phyloP scores from a whole-genome alignment of 1,139 yeast species.

The Blastobotrys niveus region DNA sequence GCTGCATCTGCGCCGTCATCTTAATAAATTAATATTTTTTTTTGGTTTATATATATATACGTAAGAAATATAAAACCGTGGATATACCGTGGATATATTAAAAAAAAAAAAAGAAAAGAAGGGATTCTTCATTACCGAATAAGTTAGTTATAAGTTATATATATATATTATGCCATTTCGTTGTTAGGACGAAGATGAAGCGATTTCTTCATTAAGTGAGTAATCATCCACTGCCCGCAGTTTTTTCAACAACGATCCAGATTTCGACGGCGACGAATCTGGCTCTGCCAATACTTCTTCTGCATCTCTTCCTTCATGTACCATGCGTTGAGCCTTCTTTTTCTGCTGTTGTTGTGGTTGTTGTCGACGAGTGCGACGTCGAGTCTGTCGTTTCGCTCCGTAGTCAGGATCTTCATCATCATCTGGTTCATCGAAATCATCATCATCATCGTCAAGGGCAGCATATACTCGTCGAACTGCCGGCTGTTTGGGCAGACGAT shows the following conservation, averaged over 20 bases:
- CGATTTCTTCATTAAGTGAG: slow-evolving; percentile 7
- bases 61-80: neutral
- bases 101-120: neutral
- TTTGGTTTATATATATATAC: neutral
- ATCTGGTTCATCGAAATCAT: neutral
- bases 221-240: slow-evolving; percentile 1
- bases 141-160: neutral
- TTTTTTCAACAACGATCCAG: neutral
- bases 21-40: neutral
- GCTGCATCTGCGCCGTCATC: no score
- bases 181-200: slow-evolving; percentile 5
- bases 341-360: neutral
- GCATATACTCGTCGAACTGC: neutral
- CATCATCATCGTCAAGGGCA: neutral
- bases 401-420: slow-evolving; percentile 10
- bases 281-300: neutral
- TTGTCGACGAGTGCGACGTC: neutral
- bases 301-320: no score
- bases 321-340: neutral
- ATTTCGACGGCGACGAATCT: neutral
- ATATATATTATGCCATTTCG: neutral
- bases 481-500: slow-evolving; percentile 12
- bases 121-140: neutral
- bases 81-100: neutral
- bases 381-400: slow-evolving; percentile 3